Base-by-base conservation (phyloP, 1,139 yeast species). In the Kodamaea ohmeri region DNA sequence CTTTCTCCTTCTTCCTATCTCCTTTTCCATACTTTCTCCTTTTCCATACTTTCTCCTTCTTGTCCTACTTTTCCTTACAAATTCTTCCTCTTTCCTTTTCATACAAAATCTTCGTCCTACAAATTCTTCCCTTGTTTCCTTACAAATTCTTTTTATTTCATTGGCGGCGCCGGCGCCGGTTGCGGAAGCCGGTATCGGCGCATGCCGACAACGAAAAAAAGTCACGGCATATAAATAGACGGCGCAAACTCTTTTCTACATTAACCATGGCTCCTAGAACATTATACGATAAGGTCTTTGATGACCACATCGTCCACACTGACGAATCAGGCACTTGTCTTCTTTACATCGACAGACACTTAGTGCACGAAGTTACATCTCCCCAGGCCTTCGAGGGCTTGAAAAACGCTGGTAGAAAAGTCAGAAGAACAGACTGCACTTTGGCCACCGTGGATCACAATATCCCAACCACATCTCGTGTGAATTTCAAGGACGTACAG, bases 361-460 rank as follows among this genome's bases (percentile, higher is more conserved):
- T 92, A 52, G 96, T 92, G 41, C 98, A 92, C 62, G 98, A 92
- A 67, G 98, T 92, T 39, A 92, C 98, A 1, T 89, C 97, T 25
- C 98, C 98, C 24, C 98, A 92, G 65, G 98, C 98, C 7, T 92
- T 92, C 58, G 98, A 92, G 67, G 97, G 97, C 30, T 76, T 92
- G 53, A 76, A 74, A 49, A 84, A 80, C 55, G 96, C 97, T 16
- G 87, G 85, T 37, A 81, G 98, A 70, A 61, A 64, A 43, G 96
- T 92, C 37, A 83, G 98, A 73, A 80, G 98, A 69, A 72, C 76
- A 7, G 97, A 92, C 65, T 90, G 97, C 67, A 92, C 97, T 36
- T 75, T 92, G 51, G 97, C 97, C 38, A 92, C 98, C 0, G 97
- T 92, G 22, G 98, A 92, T 64, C 98, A 92, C 74, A 92, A 92